These are phyloP conservation scores for Cryptosporidium ubiquitum DNA, from an alignment of 169 alveolate genomes.

Conservation along the genomic window DNA sequence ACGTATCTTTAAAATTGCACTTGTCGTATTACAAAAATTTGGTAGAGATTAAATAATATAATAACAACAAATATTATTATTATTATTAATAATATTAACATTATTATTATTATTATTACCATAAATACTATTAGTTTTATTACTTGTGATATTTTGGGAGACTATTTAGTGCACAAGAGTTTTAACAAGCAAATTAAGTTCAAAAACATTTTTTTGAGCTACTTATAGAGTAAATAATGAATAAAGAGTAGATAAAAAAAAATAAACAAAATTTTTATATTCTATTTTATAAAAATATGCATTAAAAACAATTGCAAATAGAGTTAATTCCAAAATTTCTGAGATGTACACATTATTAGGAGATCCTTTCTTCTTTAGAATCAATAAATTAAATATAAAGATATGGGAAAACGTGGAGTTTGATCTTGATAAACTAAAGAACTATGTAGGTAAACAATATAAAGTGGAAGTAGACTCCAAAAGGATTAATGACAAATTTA, in stretches of 20 bases:
- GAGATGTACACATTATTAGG: slow-evolving; percentile 33
- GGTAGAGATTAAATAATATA: background rate
- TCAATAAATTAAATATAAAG: slow-evolving; percentile 26
- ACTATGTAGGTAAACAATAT: slow-evolving; percentile 9
- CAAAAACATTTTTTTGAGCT: background rate
- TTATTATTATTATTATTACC: no score
- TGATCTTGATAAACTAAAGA: background rate
- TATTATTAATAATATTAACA: background rate
- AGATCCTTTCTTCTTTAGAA: slow-evolving; percentile 48
- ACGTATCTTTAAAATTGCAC: slow-evolving; percentile 5
- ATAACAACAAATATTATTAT: background rate
- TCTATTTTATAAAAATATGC: background rate
- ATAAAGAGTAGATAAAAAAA: background rate
- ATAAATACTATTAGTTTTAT: background rate
- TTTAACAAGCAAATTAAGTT: background rate
- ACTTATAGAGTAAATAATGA: background rate
- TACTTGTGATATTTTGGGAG: background rate
- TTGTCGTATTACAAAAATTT: background rate
- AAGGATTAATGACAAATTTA: slow-evolving; percentile 6
- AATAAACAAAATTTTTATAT: background rate
- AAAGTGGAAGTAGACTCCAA: slow-evolving; percentile 30
- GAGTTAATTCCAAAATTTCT: background rate
- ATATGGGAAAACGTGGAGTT: slow-evolving; percentile 15
- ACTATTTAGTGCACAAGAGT: background rate
- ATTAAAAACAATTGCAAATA: background rate